A percentile compares a stretch with the other conserved stretches of the same genome.
phyloP scores from a whole-genome alignment of 2,329 filamentous ascomycete genomes.

The Orbilia ellipsospora region DNA sequence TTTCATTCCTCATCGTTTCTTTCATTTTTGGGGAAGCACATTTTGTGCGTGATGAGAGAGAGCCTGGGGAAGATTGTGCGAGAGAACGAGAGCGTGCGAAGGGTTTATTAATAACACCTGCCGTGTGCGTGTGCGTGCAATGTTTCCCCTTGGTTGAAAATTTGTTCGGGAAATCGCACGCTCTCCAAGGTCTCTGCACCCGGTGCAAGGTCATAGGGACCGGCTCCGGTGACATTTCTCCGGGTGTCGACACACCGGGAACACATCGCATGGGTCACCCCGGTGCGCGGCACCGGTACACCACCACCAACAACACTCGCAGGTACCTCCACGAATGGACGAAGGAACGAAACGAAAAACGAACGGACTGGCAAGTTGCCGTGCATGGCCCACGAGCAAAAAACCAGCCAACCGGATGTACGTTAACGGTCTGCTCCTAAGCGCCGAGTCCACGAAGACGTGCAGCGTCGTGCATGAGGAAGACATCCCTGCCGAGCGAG shows the following conservation, averaged over 20 bases:
- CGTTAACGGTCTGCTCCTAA: conserved; percentile 19
- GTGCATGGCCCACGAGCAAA: conserved; percentile 20
- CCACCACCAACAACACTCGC: not conserved
- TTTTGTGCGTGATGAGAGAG: not conserved
- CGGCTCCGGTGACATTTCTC: too few species aligned
- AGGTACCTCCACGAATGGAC: not conserved
- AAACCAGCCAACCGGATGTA: conserved; percentile 52
- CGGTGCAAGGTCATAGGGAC: not conserved
- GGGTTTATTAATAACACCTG: not conserved
- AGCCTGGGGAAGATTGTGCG: not conserved
- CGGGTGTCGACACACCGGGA: not conserved
- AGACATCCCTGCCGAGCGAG: conserved; percentile 37
- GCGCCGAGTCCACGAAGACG: conserved; percentile 36
- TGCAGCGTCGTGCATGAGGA: conserved; percentile 20
- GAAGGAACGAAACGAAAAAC: not conserved
- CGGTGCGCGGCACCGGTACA: not conserved
- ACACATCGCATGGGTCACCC: not conserved
- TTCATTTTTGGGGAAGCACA: too few species aligned
- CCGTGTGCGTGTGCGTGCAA: not conserved
- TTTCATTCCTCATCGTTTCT: conserved; percentile 16
- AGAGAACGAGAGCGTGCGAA: conserved; percentile 5
- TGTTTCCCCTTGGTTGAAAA: not conserved
- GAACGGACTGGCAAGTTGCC: not conserved
- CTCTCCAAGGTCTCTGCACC: not conserved
- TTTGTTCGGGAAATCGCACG: conserved; percentile 18